Evolutionary conservation across 345 rosid species (phyloP).

Genomic region (Eucalyptus fibrosa): DNA sequence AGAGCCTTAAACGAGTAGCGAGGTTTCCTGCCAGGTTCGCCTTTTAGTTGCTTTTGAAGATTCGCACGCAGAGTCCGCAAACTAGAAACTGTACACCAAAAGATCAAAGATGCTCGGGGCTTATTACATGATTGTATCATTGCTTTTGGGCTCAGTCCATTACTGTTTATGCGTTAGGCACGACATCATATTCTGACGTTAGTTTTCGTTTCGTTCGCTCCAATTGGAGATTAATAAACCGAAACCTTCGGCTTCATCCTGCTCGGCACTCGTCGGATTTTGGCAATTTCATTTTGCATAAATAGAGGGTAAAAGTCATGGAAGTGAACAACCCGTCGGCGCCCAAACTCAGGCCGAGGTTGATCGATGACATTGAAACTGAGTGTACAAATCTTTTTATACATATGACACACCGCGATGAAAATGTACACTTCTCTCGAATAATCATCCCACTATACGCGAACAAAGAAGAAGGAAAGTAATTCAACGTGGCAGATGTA

Average conservation of each 20-base stretch:
- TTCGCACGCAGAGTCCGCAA: neutral
- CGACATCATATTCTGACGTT: neutral
- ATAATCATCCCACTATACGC: neutral
- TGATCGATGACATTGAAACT: neutral
- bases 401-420: neutral
- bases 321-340: neutral
- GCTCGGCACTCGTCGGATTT: neutral
- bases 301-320: neutral
- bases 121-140: neutral
- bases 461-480: neutral
- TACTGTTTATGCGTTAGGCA: neutral
- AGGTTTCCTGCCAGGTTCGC: neutral
- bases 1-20: neutral
- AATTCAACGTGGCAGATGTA: neutral
- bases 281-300: neutral
- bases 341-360: neutral
- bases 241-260: neutral
- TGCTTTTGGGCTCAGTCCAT: neutral
- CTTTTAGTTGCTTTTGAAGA: neutral
- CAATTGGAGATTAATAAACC: neutral
- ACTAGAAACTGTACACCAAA: neutral
- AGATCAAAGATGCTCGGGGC: neutral
- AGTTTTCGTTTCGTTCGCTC: neutral
- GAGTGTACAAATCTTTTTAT: neutral
- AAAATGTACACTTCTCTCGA: neutral